phyloP scores from a whole-genome alignment of 176 grass and related monocot genomes.

The Oryza meridionalis region DNA sequence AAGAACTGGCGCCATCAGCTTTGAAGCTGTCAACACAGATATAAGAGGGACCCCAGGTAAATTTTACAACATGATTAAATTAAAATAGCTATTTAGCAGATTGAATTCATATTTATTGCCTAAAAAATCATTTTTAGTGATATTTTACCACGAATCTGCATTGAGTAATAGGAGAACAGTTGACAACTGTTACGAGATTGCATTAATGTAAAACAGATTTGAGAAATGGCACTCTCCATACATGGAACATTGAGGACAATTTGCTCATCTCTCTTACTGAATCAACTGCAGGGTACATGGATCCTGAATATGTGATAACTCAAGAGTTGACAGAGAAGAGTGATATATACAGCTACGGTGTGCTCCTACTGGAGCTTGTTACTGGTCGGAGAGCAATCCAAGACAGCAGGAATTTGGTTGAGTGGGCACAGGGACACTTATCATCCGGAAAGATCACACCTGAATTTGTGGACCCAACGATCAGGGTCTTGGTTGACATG shows the following conservation, averaged over 20 bases:
- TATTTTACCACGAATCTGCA: not conserved
- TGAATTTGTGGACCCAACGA: conserved; percentile 67
- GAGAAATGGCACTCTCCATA: not conserved
- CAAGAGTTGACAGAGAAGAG: conserved; percentile 98
- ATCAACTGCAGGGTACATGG: conserved; percentile 83
- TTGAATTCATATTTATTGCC: not conserved
- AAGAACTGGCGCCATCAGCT: conserved; percentile 80
- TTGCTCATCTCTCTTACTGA: conserved; percentile 11
- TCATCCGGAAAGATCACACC: conserved; percentile 47
- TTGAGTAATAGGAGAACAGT: not conserved
- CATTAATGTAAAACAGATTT: not conserved
- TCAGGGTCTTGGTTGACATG: conserved; percentile 53
- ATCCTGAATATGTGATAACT: conserved; percentile 94
- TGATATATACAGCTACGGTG: conserved; percentile 95
- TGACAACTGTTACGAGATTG: not conserved
- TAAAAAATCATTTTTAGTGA: not conserved
- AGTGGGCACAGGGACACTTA: conserved; percentile 79
- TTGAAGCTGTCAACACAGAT: conserved; percentile 94
- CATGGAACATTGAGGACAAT: not conserved
- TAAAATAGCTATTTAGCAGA: not conserved
- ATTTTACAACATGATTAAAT: not conserved
- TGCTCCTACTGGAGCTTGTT: conserved; percentile 84
- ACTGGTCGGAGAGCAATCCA: conserved; percentile 86
- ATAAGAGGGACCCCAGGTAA: conserved; percentile 93
- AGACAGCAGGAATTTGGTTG: conserved; percentile 80